Conservation (phyloP, 805 yeast genomes). For the Wickerhamomyces queroliae region DNA sequence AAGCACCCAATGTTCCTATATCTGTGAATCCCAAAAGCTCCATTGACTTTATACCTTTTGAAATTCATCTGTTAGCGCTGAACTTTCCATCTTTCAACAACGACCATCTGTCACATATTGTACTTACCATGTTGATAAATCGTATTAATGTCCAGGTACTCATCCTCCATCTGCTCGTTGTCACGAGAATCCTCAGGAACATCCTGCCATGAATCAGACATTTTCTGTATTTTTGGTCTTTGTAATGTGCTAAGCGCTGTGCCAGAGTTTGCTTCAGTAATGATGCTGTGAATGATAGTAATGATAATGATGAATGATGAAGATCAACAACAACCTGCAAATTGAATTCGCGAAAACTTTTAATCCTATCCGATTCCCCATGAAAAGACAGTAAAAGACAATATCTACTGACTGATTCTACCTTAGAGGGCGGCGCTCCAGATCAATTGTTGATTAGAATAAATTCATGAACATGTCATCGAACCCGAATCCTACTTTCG, state of each 20-base stretch:
- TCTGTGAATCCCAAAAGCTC: slow-evolving; percentile 62
- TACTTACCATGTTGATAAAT: slow-evolving; percentile 16
- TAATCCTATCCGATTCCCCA: neutral
- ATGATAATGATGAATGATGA: too few relatives aligned
- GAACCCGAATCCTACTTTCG: slow-evolving; percentile 16
- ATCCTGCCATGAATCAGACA: slow-evolving; percentile 27
- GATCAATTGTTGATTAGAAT: too few relatives aligned
- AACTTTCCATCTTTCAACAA: too few relatives aligned
- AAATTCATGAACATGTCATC: neutral
- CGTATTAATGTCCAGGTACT: slow-evolving; percentile 6
- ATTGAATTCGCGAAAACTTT: too few relatives aligned
- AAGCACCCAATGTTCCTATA: slow-evolving; percentile 73
- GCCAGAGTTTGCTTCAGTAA: neutral
- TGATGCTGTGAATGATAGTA: neutral
- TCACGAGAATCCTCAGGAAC: slow-evolving; percentile 12
- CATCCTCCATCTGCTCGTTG: slow-evolving; percentile 5
- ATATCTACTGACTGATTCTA: neutral
- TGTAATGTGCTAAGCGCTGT: too few relatives aligned
- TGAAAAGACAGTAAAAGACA: neutral
- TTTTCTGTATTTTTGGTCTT: slow-evolving; percentile 1
- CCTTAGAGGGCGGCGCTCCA: too few relatives aligned
- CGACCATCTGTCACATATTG: too few relatives aligned
- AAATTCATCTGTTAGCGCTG: neutral
- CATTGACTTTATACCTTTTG: slow-evolving; percentile 44
- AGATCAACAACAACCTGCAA: too few relatives aligned